Evolutionary conservation across 2,329 filamentous ascomycete species (phyloP).

Genomic region (Leptographium procerum): DNA sequence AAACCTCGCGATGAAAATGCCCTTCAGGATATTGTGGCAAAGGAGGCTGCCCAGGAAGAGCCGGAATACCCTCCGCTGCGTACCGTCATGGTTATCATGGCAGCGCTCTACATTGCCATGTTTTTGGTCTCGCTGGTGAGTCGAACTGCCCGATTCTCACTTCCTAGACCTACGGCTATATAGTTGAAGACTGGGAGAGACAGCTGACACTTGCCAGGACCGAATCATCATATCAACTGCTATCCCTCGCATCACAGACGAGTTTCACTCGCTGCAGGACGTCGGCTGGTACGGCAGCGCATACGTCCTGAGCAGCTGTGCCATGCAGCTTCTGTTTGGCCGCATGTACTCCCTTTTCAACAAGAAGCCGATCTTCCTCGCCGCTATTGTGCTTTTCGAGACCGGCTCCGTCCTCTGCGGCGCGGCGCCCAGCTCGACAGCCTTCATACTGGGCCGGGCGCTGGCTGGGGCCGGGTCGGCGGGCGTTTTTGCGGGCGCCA

Average conservation of each 20-base stretch:
- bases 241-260: slow-evolving; percentile 10
- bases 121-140: background rate
- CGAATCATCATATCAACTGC: background rate
- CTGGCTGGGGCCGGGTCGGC: slow-evolving; percentile 41
- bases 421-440: slow-evolving; percentile 31
- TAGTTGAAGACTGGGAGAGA: too few relatives aligned
- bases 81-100: background rate
- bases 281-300: slow-evolving; percentile 13
- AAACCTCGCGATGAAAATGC: too few relatives aligned
- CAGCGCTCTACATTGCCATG: background rate
- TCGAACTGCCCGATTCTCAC: background rate
- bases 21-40: too few relatives aligned
- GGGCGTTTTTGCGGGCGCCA: slow-evolving; percentile 36
- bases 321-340: background rate
- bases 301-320: slow-evolving; percentile 10
- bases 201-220: background rate
- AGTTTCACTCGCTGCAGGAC: slow-evolving; percentile 11
- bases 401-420: slow-evolving; percentile 43
- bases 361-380: slow-evolving; percentile 24
- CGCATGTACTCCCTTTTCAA: background rate
- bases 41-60: too few relatives aligned
- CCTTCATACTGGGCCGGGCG: slow-evolving; percentile 44
- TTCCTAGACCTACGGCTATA: too few relatives aligned
- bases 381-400: slow-evolving; percentile 39
- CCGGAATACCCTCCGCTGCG: background rate